These are phyloP conservation scores for Chrysopogon serrulatus DNA, from an alignment of 176 grass and related monocot species.

Conservation along the genomic window DNA sequence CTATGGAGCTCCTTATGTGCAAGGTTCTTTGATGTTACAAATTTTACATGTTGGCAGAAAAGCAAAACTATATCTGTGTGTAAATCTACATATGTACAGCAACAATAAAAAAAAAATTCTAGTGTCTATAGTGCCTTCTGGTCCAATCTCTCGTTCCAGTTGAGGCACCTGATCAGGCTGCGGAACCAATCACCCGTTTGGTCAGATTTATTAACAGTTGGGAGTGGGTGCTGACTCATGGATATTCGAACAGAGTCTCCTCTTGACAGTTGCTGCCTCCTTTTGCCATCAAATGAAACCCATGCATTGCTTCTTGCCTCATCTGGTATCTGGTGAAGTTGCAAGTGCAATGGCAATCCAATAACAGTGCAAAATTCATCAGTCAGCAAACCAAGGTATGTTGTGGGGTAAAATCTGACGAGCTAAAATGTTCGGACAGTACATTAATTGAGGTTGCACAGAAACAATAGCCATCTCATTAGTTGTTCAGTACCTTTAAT, in stretches of 20 bases:
- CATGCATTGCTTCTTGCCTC: constrained; percentile 88
- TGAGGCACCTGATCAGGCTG: constrained; percentile 90
- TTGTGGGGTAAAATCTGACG: background rate
- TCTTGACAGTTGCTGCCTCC: constrained; percentile 80
- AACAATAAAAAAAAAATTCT: background rate
- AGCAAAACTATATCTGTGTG: constrained; percentile 21
- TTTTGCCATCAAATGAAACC: constrained; percentile 95
- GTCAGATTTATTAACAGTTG: constrained; percentile 97
- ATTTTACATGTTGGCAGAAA: background rate
- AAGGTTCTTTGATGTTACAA: background rate
- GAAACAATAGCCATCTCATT: background rate
- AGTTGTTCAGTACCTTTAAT: constrained; percentile 62
- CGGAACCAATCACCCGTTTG: constrained; percentile 94
- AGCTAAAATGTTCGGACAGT: background rate
- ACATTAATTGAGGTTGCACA: background rate
- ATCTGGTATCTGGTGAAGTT: constrained; percentile 66
- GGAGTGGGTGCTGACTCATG: constrained; percentile 91
- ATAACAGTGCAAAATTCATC: background rate
- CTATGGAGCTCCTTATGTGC: background rate
- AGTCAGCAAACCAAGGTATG: background rate
- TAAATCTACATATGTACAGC: constrained; percentile 25
- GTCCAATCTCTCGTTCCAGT: constrained; percentile 95
- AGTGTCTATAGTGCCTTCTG: constrained; percentile 75
- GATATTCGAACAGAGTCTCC: constrained; percentile 84
- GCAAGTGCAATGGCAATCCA: background rate